phyloP scores from a whole-genome alignment of 345 rosid genomes.

The Pelargonium nanum region DNA sequence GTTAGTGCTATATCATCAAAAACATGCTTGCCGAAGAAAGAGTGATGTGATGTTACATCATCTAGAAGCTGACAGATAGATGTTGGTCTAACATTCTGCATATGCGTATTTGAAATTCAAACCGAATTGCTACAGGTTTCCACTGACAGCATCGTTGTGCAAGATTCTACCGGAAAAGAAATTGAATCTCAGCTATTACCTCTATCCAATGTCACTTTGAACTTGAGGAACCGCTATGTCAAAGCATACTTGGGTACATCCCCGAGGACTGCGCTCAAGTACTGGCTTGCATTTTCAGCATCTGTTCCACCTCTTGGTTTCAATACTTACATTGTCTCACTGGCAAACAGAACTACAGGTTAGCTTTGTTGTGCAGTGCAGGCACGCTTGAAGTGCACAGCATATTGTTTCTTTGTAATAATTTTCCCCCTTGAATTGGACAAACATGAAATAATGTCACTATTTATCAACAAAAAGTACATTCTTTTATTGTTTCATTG shows the following conservation, averaged over 20 bases:
- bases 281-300: conserved; percentile 79
- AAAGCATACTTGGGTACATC: conserved; percentile 61
- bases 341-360: conserved; percentile 50
- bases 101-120: not conserved
- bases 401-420: conserved; percentile 13
- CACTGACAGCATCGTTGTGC: conserved; percentile 39
- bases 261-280: conserved; percentile 36
- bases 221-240: conserved; percentile 44
- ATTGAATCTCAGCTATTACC: conserved; percentile 77
- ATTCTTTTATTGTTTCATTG: no score
- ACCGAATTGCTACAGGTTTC: conserved; percentile 41
- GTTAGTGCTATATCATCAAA: not conserved
- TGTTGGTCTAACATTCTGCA: not conserved
- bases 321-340: conserved; percentile 58
- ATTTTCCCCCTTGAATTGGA: conserved; percentile 3
- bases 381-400: not conserved
- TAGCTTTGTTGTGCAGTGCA: no score
- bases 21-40: not conserved
- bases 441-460: not conserved
- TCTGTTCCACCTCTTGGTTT: conserved; percentile 90
- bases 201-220: conserved; percentile 40
- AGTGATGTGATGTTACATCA: not conserved
- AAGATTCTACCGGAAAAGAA: conserved; percentile 58
- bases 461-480: not conserved
- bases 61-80: not conserved